phyloP scores from a whole-genome alignment of 441 rosid species.

The Flueggea neowawraea region DNA sequence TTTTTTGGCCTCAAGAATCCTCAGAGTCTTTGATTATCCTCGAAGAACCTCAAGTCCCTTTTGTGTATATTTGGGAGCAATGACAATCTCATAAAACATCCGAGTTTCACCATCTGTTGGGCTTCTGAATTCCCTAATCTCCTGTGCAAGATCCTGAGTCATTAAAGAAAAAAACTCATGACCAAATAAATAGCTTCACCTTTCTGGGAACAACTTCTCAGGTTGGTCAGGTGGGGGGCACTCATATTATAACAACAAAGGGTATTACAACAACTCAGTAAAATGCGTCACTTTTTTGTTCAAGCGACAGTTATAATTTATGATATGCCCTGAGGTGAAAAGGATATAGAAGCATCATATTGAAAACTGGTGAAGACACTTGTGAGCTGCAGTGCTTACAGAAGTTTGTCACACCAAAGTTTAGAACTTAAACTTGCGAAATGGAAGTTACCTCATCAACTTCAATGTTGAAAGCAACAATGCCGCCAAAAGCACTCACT shows the following conservation, averaged over 20 bases:
- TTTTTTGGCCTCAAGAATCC: constrained; percentile 81
- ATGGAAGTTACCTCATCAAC: constrained; percentile 66
- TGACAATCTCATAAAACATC: constrained; percentile 95
- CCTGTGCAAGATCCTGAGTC: constrained; percentile 72
- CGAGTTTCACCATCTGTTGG: constrained; percentile 94
- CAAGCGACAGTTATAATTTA: too few species aligned
- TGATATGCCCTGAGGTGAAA: too few species aligned
- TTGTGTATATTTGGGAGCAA: constrained; percentile 79
- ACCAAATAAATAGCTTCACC: constrained; percentile 4
- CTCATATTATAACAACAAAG: too few species aligned
- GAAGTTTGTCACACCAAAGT: constrained; percentile 1
- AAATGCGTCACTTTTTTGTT: too few species aligned
- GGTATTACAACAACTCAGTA: too few species aligned
- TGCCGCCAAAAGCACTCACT: constrained; percentile 90
- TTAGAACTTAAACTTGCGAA: constrained; percentile 1
- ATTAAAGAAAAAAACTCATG: constrained; percentile 10
- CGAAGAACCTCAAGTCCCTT: constrained; percentile 88
- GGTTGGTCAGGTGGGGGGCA: too few species aligned
- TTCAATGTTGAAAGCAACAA: constrained; percentile 92
- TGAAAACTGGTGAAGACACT: background rate
- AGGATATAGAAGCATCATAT: too few species aligned
- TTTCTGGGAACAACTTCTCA: background rate
- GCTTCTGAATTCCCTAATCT: constrained; percentile 87
- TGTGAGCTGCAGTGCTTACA: background rate
- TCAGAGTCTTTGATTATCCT: constrained; percentile 85